These are phyloP conservation scores for Aspergillus tamarii DNA, from an alignment of 2,329 filamentous ascomycete species.

Conservation along the genomic window DNA sequence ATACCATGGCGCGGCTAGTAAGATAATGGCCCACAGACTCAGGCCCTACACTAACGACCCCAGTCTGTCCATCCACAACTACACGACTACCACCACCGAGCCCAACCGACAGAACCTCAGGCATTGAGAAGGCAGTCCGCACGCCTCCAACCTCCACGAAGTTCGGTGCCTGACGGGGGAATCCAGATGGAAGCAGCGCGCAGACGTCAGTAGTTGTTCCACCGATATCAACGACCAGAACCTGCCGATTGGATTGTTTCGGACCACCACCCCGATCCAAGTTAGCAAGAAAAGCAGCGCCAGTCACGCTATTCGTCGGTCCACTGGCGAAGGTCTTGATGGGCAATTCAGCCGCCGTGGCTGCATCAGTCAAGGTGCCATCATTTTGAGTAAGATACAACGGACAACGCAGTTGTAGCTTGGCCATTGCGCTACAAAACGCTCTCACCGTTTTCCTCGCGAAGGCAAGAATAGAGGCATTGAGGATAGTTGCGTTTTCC, in stretches of 20 bases:
- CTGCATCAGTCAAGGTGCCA: conserved; percentile 53
- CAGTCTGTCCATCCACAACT: background rate
- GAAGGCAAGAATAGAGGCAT: conserved; percentile 52
- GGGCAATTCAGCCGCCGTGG: conserved; percentile 51
- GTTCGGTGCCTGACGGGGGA: conserved; percentile 48
- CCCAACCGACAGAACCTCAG: background rate
- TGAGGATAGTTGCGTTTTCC: conserved; percentile 56
- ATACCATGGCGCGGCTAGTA: conserved; percentile 57
- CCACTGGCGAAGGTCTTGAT: conserved; percentile 58
- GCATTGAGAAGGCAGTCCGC: background rate
- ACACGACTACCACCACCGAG: background rate
- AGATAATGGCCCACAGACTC: conserved; percentile 66
- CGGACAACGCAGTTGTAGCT: conserved; percentile 49
- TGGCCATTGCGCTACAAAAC: conserved; percentile 51
- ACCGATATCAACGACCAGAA: conserved; percentile 66
- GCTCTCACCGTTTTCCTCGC: conserved; percentile 50
- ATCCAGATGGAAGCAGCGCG: conserved; percentile 62
- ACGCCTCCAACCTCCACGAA: background rate
- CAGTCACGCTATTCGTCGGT: conserved; percentile 58
- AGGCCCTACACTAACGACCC: conserved; percentile 55
- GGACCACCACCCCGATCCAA: conserved; percentile 9
- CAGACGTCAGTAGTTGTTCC: conserved; percentile 70
- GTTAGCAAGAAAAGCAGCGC: conserved; percentile 45
- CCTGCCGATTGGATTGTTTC: background rate
- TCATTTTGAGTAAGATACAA: conserved; percentile 59